Evolutionary conservation across 768 basidiomycete species (phyloP), one percentile per base, ranked within the genome.

Genomic region (Crepidotus variabilis): DNA sequence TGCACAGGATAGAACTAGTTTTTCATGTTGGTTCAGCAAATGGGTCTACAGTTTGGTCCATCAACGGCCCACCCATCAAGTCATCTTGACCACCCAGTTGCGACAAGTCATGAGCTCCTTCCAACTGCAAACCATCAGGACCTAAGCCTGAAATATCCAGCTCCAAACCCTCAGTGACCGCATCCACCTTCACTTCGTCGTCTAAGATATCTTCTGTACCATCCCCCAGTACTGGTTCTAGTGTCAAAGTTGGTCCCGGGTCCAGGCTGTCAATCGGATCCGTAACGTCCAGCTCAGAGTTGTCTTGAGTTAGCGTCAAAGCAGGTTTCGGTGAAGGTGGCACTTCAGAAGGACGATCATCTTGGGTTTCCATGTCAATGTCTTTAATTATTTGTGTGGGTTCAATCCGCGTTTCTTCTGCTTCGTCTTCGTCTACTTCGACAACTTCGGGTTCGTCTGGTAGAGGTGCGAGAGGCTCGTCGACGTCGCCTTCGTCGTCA

Each of bases 381-480:
- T 67, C 65, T 48, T 72, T 68, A 52, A 69, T 65, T 65, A 77
- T 67, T 61, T 73, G 72, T 10, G 63, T 63, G 6, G 63, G 66
- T 18, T 72, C 78, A 20, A 72, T 72, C 14, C 79, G 78, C 18
- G 69, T 63, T 58, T 88, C 88, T 53, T 90, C 90, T 58, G 83
- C 80, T 54, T 89, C 87, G 54, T 92, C 90, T 48, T 90, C 89
- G 51, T 88, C 85, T 47, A 81, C 81, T 47, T 92, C 91, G 0
- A 82, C 84, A 7, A 82, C 82, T 67, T 92, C 90, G 22, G 85
- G 82, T 61, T 92, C 90, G 55, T 83, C 81, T 4, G 89, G 91
- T 45, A 93, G 75, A 16, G 91, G 91, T 1, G 84, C 91, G 22
- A 93, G 77, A 13, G 90, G 90, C 63, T 90, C 88, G 61, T 93